phyloP scores from a whole-genome alignment of 192 early-diverging fungal species.

The Coemansia sp. region DNA sequence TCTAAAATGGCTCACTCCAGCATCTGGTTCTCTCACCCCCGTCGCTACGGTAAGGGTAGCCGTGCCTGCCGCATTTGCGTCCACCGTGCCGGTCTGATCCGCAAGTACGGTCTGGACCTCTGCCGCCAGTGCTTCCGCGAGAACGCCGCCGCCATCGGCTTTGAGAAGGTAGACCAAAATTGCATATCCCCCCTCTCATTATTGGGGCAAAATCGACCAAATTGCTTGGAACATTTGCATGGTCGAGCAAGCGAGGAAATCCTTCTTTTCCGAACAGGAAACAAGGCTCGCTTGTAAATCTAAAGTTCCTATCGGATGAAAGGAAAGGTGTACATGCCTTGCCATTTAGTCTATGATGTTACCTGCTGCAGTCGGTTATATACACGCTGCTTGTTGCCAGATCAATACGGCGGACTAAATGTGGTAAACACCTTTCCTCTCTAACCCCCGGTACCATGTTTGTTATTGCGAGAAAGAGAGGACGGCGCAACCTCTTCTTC shows the following conservation, averaged over 20 bases:
- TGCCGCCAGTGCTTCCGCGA: constrained; percentile 99
- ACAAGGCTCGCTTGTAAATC: constrained; percentile 18
- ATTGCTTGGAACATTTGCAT: constrained; percentile 5
- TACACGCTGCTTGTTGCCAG: background rate
- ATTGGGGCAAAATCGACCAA: background rate
- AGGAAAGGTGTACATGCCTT: background rate
- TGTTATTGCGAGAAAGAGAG: background rate
- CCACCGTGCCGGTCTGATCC: constrained; percentile 99
- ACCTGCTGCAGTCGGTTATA: background rate
- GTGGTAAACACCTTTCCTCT: background rate
- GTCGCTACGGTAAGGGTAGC: constrained; percentile 96
- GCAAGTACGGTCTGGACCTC: constrained; percentile 98
- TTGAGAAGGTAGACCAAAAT: constrained; percentile 80
- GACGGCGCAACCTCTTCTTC: constrained; percentile 3
- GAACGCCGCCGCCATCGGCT: constrained; percentile 96
- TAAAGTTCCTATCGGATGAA: background rate
- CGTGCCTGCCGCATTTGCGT: constrained; percentile 98
- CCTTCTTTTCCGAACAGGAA: constrained; percentile 35
- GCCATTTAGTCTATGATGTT: background rate
- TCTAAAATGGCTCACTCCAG: constrained; percentile 90
- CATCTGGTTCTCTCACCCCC: constrained; percentile 98
- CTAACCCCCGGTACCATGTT: background rate
- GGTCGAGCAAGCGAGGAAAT: constrained; percentile 27
- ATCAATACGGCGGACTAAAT: background rate
- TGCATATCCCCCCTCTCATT: background rate